A percentile compares a stretch with the other conserved stretches of the same genome.
Evolutionary conservation across 176 grass and related monocot species (phyloP).

Genomic region (Phoenix roebelenii): DNA sequence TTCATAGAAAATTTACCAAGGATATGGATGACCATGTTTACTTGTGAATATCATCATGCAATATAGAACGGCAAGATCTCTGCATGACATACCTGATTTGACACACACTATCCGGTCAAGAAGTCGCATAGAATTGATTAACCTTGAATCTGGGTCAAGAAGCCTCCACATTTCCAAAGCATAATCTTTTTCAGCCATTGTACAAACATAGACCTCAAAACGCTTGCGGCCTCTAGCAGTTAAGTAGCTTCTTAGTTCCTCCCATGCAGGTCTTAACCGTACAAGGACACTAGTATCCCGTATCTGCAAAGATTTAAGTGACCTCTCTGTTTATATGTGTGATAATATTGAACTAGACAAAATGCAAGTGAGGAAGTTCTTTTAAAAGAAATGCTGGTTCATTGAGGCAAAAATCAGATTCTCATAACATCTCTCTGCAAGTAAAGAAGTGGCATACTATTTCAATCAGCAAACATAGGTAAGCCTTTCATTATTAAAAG

Average conservation of each 20-base stretch:
- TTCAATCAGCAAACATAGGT: no score
- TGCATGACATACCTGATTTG: conserved; percentile 64
- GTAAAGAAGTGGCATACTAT: no score
- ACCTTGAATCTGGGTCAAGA: conserved; percentile 83
- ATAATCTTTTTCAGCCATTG: conserved; percentile 98
- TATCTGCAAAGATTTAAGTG: conserved; percentile 39
- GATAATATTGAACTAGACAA: no score
- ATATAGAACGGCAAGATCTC: not conserved
- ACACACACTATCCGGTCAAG: conserved; percentile 88
- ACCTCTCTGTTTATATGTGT: no score
- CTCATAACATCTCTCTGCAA: no score
- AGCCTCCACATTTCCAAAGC: conserved; percentile 99
- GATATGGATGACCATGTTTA: no score
- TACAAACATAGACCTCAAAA: conserved; percentile 99
- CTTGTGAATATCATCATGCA: no score
- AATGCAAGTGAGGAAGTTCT: no score
- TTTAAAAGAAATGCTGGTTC: no score
- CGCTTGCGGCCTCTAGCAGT: conserved; percentile 91
- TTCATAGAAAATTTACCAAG: no score
- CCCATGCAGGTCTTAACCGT: conserved; percentile 85
- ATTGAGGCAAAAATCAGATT: no score
- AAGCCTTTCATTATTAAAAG: no score
- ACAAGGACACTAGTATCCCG: conserved; percentile 97
- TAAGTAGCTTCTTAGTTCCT: conserved; percentile 90
- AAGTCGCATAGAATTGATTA: conserved; percentile 74